Percentiles rank a stretch among this genome's conserved stretches.
phyloP scores from a whole-genome alignment of 1,284 basidiomycete genomes.

The Ganoderma lucidum region DNA sequence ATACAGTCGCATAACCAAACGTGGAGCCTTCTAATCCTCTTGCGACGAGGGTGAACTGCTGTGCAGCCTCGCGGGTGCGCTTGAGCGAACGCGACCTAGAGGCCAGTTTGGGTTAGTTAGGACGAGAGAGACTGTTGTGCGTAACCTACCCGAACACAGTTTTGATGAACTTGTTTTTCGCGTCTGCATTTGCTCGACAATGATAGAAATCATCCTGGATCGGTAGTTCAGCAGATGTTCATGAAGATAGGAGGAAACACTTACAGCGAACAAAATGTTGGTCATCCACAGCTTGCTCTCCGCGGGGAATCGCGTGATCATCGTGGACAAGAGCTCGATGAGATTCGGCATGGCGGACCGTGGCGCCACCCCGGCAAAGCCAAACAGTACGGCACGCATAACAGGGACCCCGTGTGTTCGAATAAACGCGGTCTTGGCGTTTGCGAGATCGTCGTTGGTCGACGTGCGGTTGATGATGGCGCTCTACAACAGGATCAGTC shows the following conservation, averaged over 20 bases:
- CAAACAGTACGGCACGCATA: slow-evolving; percentile 75
- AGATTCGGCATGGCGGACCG: slow-evolving; percentile 85
- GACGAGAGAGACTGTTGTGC: neutral
- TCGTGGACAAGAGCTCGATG: slow-evolving; percentile 77
- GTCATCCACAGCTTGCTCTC: slow-evolving; percentile 75
- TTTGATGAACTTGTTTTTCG: slow-evolving; percentile 82
- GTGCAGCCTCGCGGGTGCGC: slow-evolving; percentile 74
- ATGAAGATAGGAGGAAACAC: slow-evolving; percentile 36
- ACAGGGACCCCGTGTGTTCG: slow-evolving; percentile 72
- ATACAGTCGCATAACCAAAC: slow-evolving; percentile 69
- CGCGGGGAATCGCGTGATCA: slow-evolving; percentile 63
- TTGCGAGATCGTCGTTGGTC: slow-evolving; percentile 57
- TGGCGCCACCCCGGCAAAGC: slow-evolving; percentile 84
- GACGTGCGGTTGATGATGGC: slow-evolving; percentile 70
- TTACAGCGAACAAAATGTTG: slow-evolving; percentile 73
- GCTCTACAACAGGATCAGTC: slow-evolving; percentile 46
- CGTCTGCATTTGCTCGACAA: slow-evolving; percentile 69
- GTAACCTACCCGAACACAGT: slow-evolving; percentile 68
- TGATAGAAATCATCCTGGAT: slow-evolving; percentile 67
- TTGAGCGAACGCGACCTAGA: slow-evolving; percentile 68
- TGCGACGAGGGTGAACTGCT: slow-evolving; percentile 78
- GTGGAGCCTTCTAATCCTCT: slow-evolving; percentile 79
- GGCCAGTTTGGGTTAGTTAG: neutral
- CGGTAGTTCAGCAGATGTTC: neutral
- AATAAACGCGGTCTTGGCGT: slow-evolving; percentile 60